Evolutionary conservation across 2,329 filamentous ascomycete species (phyloP).

Genomic region (Colletotrichum echinochloae): DNA sequence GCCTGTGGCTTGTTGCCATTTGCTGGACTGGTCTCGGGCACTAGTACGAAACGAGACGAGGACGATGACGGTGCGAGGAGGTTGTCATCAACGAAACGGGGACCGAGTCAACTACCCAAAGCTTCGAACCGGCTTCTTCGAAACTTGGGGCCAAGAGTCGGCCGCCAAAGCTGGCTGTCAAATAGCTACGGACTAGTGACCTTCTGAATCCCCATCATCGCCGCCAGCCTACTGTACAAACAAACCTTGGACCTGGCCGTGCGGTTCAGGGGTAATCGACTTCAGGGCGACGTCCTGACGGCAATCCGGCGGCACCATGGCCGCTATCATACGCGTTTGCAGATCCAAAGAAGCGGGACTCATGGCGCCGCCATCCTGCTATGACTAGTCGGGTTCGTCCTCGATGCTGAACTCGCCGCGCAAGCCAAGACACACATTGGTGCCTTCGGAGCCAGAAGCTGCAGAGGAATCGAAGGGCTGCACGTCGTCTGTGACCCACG

Average conservation of each 20-base stretch:
- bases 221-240: conserved; percentile 9
- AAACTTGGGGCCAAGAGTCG: background rate
- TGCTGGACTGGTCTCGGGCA: conserved; percentile 2
- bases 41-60: conserved; percentile 12
- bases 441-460: conserved; percentile 26
- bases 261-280: conserved; percentile 25
- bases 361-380: conserved; percentile 18
- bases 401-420: conserved; percentile 16
- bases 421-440: conserved; percentile 23
- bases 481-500: conserved; percentile 28
- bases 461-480: conserved; percentile 33
- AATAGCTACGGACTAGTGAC: conserved; percentile 11
- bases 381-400: conserved; percentile 11
- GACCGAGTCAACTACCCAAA: background rate
- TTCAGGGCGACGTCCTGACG: conserved; percentile 17
- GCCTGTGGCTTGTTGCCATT: conserved; percentile 12
- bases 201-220: conserved; percentile 13
- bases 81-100: background rate
- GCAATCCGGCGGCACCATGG: conserved; percentile 24
- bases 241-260: conserved; percentile 15
- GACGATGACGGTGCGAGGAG: background rate
- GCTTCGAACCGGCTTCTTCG: background rate
- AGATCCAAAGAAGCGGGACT: conserved; percentile 24
- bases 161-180: conserved; percentile 4
- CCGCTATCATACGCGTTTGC: conserved; percentile 15